Conservation (phyloP, 1,139 yeast genomes). For the Candida sp. region DNA sequence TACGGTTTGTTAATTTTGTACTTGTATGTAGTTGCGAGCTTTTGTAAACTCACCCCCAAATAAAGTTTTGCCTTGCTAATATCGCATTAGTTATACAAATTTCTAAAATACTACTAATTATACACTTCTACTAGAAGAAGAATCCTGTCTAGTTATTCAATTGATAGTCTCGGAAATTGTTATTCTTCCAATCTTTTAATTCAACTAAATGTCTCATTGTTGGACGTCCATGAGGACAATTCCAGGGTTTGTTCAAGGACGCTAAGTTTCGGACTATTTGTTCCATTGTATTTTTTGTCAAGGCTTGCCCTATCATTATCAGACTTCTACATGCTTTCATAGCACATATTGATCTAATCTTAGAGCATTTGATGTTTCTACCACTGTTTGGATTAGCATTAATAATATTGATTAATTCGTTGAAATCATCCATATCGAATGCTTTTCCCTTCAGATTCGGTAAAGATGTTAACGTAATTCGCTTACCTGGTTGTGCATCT, state of each 20-base stretch:
- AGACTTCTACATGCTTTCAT: slow-evolving; percentile 94
- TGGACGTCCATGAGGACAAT: slow-evolving; percentile 98
- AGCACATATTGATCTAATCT: slow-evolving; percentile 80
- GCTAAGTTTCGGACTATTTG: slow-evolving; percentile 67
- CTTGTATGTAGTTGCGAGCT: too few relatives aligned
- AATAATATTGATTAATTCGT: slow-evolving; percentile 68
- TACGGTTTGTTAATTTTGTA: too few relatives aligned
- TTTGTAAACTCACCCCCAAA: too few relatives aligned
- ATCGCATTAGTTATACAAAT: too few relatives aligned
- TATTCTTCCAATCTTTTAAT: slow-evolving; percentile 18
- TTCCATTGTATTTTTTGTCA: slow-evolving; percentile 58
- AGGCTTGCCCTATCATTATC: slow-evolving; percentile 86
- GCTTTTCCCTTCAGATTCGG: slow-evolving; percentile 73
- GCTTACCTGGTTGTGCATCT: slow-evolving; percentile 51
- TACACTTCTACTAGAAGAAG: too few relatives aligned
- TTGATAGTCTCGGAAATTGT: slow-evolving; percentile 8
- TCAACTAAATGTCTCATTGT: slow-evolving; percentile 89
- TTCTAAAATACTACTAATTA: too few relatives aligned
- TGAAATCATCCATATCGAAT: slow-evolving; percentile 66
- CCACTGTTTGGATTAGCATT: slow-evolving; percentile 29
- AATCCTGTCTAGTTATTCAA: too few relatives aligned
- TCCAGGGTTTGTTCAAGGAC: slow-evolving; percentile 89
- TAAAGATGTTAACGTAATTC: slow-evolving; percentile 53
- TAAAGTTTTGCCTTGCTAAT: too few relatives aligned
- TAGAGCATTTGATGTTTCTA: slow-evolving; percentile 60